Conservation (phyloP, 805 yeast genomes). For the Ogataea thermomethanolica region DNA sequence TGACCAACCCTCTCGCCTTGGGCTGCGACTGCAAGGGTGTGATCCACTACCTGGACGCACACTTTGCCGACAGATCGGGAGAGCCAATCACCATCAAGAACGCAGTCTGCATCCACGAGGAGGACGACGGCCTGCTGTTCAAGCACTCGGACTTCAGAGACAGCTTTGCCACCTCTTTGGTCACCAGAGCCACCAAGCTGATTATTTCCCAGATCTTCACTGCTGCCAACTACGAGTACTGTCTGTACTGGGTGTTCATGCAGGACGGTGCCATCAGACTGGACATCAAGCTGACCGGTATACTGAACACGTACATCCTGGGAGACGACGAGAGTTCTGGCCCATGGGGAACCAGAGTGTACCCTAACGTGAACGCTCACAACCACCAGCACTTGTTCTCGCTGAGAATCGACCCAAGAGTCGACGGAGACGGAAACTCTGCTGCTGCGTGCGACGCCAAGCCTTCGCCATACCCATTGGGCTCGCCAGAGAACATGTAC, state of each 20-base stretch:
- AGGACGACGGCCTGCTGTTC: conserved; percentile 75
- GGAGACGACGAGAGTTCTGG: conserved; percentile 63
- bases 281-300: conserved; percentile 79
- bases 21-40: conserved; percentile 89
- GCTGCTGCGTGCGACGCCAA: conserved; percentile 65
- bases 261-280: conserved; percentile 82
- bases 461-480: conserved; percentile 55
- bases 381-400: conserved; percentile 84
- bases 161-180: conserved; percentile 67
- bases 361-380: conserved; percentile 79
- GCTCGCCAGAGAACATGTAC: conserved; percentile 67
- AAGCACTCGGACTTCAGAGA: conserved; percentile 86
- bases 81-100: conserved; percentile 68
- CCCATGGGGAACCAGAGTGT: conserved; percentile 79
- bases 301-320: conserved; percentile 67
- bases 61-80: conserved; percentile 64
- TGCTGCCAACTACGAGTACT: conserved; percentile 83
- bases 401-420: conserved; percentile 73
- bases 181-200: conserved; percentile 71
- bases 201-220: conserved; percentile 79
- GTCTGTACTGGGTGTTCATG: conserved; percentile 77
- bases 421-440: conserved; percentile 78
- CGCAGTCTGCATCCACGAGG: conserved; percentile 83
- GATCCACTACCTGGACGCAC: conserved; percentile 80
- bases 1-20: conserved; percentile 73